phyloP scores from a whole-genome alignment of 2,329 filamentous ascomycete species.

The Phaeosphaeriaceae sp. region DNA sequence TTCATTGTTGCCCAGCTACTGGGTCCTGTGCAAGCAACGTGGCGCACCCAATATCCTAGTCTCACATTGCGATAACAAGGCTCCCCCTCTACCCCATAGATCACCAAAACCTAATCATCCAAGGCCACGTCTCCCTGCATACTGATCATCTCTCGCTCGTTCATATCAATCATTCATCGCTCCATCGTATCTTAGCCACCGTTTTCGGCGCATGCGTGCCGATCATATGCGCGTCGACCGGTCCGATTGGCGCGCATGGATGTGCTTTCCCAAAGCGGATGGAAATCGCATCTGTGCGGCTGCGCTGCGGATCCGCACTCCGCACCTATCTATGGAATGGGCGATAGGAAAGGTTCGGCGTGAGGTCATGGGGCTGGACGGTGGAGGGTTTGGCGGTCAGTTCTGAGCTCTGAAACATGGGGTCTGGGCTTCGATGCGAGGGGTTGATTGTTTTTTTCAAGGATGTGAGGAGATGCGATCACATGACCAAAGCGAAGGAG shows the following conservation, averaged over 20 bases:
- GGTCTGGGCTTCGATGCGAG: background rate
- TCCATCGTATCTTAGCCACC: background rate
- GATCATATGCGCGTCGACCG: background rate
- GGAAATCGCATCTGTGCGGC: background rate
- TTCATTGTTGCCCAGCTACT: too few species aligned
- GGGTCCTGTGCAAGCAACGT: too few species aligned
- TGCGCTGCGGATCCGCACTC: background rate
- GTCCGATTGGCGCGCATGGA: constrained; percentile 9
- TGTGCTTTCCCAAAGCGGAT: constrained; percentile 10
- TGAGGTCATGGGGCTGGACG: background rate
- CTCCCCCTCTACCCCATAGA: background rate
- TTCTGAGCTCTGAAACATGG: background rate
- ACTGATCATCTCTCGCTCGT: background rate
- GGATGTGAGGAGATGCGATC: background rate
- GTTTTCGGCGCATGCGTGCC: background rate
- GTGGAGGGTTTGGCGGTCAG: background rate
- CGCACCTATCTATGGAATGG: constrained; percentile 4
- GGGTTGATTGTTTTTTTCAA: background rate
- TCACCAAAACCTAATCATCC: background rate
- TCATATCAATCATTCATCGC: background rate
- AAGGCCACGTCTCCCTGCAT: background rate
- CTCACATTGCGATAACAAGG: too few species aligned
- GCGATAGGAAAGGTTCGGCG: constrained; percentile 5
- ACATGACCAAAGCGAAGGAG: background rate
- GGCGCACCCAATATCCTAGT: too few species aligned